phyloP scores from a whole-genome alignment of 805 yeast species.

The Zygosaccharomyces siamensis region DNA sequence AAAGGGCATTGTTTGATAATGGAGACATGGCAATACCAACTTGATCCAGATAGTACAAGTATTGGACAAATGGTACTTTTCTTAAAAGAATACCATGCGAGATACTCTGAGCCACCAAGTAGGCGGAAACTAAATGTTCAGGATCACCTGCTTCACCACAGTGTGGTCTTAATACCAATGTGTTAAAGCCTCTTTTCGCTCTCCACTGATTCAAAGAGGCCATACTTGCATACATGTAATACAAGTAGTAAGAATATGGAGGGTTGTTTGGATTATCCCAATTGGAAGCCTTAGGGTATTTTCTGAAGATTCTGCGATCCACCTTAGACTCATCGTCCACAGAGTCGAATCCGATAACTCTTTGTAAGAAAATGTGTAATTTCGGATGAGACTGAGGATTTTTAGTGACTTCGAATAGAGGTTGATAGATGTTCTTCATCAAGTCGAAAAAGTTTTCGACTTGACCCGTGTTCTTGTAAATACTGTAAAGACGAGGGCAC shows the following conservation, averaged over 20 bases:
- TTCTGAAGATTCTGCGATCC: conserved; percentile 76
- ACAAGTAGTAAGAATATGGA: conserved; percentile 94
- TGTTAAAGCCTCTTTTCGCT: conserved; percentile 66
- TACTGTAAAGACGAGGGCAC: conserved; percentile 87
- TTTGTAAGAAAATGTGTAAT: conserved; percentile 76
- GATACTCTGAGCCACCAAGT: conserved; percentile 83
- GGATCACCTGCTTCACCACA: conserved; percentile 99
- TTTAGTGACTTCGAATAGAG: conserved; percentile 83
- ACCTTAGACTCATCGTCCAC: conserved; percentile 96
- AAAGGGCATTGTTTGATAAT: conserved; percentile 90
- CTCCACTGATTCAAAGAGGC: conserved; percentile 85
- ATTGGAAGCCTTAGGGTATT: conserved; percentile 76
- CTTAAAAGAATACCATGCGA: conserved; percentile 93
- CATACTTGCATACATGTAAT: conserved; percentile 82
- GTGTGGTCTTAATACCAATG: conserved; percentile 94
- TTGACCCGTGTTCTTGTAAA: conserved; percentile 72
- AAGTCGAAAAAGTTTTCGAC: conserved; percentile 72
- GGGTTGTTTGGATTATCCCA: conserved; percentile 84
- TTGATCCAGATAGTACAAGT: conserved; percentile 87
- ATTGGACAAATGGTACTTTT: conserved; percentile 92
- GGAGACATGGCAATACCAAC: conserved; percentile 99
- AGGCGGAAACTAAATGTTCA: conserved; percentile 89
- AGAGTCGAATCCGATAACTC: conserved; percentile 96
- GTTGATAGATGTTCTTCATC: conserved; percentile 73
- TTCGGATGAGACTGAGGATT: conserved; percentile 90